A percentile compares a stretch with the other conserved stretches of the same genome.
phyloP scores from a whole-genome alignment of 768 basidiomycete genomes.

The Nidularia pulvinata region DNA sequence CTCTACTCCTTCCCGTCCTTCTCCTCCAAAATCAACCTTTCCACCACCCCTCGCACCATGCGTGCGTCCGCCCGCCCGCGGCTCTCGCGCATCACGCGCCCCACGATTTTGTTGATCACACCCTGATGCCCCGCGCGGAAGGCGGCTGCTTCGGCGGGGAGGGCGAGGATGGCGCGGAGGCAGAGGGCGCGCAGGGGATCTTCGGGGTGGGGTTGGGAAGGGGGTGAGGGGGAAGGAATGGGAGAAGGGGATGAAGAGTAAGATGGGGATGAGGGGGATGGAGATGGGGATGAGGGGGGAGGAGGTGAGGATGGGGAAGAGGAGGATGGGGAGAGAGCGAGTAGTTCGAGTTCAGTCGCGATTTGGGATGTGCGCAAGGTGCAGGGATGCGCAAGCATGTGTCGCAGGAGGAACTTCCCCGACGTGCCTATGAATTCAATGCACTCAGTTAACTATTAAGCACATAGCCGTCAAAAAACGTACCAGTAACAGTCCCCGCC shows the following conservation, averaged over 20 bases:
- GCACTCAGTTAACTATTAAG: slow-evolving; percentile 2
- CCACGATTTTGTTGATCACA: slow-evolving; percentile 81
- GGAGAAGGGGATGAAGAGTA: too few relatives aligned
- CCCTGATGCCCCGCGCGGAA: slow-evolving; percentile 70
- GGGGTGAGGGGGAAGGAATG: slow-evolving; percentile 4
- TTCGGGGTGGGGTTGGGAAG: slow-evolving; percentile 23
- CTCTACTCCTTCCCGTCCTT: not conserved
- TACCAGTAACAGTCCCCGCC: slow-evolving; percentile 68
- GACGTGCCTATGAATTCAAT: slow-evolving; percentile 56
- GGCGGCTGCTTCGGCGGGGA: slow-evolving; percentile 69
- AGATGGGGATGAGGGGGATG: slow-evolving; percentile 58
- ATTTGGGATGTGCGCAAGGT: slow-evolving; percentile 33
- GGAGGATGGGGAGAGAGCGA: slow-evolving; percentile 28
- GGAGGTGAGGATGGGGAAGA: not conserved
- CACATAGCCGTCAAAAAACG: slow-evolving; percentile 5
- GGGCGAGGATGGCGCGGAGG: slow-evolving; percentile 55
- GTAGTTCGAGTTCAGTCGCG: slow-evolving; percentile 48
- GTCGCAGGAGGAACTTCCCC: slow-evolving; percentile 74
- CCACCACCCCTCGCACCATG: slow-evolving; percentile 48
- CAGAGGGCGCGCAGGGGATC: slow-evolving; percentile 51
- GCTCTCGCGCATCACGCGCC: slow-evolving; percentile 82
- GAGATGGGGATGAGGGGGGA: slow-evolving; percentile 62
- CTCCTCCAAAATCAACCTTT: slow-evolving; percentile 34
- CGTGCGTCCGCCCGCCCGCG: slow-evolving; percentile 80
- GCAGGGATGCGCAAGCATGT: slow-evolving; percentile 55